Evolutionary conservation across 495 filamentous ascomycete species (phyloP), one percentile per base, ranked within the genome.

Genomic region (Bacidia gigantensis): DNA sequence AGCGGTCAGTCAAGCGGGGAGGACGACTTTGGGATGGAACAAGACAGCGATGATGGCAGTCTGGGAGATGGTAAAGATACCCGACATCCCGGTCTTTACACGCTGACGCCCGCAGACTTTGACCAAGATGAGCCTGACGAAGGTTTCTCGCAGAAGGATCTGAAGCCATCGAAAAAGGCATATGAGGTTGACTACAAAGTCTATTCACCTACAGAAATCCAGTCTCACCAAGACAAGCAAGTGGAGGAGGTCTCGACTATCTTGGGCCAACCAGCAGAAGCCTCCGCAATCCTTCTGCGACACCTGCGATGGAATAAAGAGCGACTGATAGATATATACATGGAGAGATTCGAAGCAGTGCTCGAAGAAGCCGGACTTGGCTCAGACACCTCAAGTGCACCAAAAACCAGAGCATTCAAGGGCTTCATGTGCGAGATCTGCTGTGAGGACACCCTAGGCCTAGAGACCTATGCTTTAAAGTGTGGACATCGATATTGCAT

Each of bases 401-500:
- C 84, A 5, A 80, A 74, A 59, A 74, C 90, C 11, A 75, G 87
- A 58, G 69, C 74, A 32, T 67, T 93, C 21, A 73, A 76, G 11
- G 86, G 80, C 3, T 98, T 98, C 65, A 72, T 77, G 54, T 98
- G 92, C 68, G 87, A 92, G 45, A 98, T 98, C 57, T 98, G 92
- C 67, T 98, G 86, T 66, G 89, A 98, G 54, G 93, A 98, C 56
- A 81, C 75, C 12, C 70, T 76, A 3, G 81, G 80, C 0, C 66
- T 96, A n/a, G 68, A 87, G 60, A 89, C 86, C 18, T 97, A 95
- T 64, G 86, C 92, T 3, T 89, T 98, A 79, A 93, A 86, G 56
- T 98, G 92, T 65, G 86, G 82, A 0, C 92, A 98, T 67, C 78
- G 93, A n/a, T 97, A 92, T 62, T 98, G 92, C 55, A 83, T 87